Evolutionary conservation across 768 basidiomycete genomes (phyloP), one percentile per base, ranked within the genome.

Genomic region (Russula virescens): DNA sequence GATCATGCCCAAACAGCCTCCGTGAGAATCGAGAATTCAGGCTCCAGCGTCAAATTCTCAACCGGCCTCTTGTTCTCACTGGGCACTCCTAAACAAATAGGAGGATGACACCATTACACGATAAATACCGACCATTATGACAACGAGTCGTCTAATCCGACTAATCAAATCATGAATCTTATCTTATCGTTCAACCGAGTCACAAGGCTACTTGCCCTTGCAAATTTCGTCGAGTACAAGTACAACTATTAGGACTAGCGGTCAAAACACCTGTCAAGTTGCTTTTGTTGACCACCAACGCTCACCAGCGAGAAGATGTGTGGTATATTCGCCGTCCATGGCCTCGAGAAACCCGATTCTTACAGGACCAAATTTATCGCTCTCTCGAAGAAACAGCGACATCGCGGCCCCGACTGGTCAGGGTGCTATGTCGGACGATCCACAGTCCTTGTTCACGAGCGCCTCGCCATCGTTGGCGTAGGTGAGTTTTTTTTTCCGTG

Each of bases 391-490:
- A 86, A 85, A 66, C 86, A 92, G 63, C 83, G 96, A 55, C 95
- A 97, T 72, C 87, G 95, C 66, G 97, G 97, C 16, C 97, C 97
- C 13, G 97, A 99, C 76, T 99, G 97, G 97, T 94, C 93, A 16
- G 97, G 97, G 31, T 96, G 92, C 76, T 88, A 85, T 74, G 89
- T 94, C 66, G 91, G 90, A 49, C 84, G 86, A 73, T 81, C 87
- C 55, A 80, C 83, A 46, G 83, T 97, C 61, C 84, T 99, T 65
- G 90, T 91, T 38, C 97, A 99, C 69, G 97, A 99, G 73, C 88
- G 97, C 59, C 83, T 99, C 58, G 97, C 97, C 43, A 90, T 99
- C 74, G 97, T 98, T 61, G 97, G 97, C 70, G 93, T 99, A 66
- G 96, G 96, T 96, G 63, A 74, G 85, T 79, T 28, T 40, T 46